phyloP scores from a whole-genome alignment of 768 basidiomycete species.

The Naganishia antarctica region DNA sequence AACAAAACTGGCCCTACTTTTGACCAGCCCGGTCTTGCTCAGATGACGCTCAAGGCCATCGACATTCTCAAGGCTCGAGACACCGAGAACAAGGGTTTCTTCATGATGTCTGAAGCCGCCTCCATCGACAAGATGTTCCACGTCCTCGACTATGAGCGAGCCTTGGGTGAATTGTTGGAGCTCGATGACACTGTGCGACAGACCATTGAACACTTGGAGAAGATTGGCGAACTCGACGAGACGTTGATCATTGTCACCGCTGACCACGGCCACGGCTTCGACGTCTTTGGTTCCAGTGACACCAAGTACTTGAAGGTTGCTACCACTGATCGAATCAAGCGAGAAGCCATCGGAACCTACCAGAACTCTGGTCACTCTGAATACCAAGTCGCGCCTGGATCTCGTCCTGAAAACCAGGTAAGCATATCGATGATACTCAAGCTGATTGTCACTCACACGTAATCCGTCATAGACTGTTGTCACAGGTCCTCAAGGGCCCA shows the following conservation, averaged over 20 bases:
- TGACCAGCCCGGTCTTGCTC: conserved; percentile 50
- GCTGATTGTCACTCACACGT: no score
- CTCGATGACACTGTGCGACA: conserved; percentile 49
- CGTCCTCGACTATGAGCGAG: conserved; percentile 48
- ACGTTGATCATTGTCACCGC: conserved; percentile 42
- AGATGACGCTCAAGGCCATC: conserved; percentile 52
- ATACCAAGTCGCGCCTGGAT: conserved; percentile 45
- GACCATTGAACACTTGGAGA: conserved; percentile 45
- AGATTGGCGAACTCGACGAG: conserved; percentile 48
- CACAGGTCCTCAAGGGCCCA: conserved; percentile 26
- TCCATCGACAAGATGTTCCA: conserved; percentile 48
- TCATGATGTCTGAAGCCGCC: conserved; percentile 51
- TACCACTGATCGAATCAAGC: conserved; percentile 43
- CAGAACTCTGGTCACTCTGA: conserved; percentile 40
- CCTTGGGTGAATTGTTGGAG: conserved; percentile 51
- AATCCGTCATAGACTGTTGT: no score
- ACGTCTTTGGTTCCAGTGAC: conserved; percentile 49
- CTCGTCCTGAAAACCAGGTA: conserved; percentile 39
- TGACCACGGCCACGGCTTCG: conserved; percentile 31
- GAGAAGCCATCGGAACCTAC: conserved; percentile 46
- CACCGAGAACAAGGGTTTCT: conserved; percentile 47
- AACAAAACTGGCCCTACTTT: conserved; percentile 18
- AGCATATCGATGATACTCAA: no score
- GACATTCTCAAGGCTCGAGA: conserved; percentile 47
- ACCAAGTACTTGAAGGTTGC: conserved; percentile 45